Conservation (phyloP, 1,284 basidiomycete genomes). For the Hemileia vastatrix region DNA sequence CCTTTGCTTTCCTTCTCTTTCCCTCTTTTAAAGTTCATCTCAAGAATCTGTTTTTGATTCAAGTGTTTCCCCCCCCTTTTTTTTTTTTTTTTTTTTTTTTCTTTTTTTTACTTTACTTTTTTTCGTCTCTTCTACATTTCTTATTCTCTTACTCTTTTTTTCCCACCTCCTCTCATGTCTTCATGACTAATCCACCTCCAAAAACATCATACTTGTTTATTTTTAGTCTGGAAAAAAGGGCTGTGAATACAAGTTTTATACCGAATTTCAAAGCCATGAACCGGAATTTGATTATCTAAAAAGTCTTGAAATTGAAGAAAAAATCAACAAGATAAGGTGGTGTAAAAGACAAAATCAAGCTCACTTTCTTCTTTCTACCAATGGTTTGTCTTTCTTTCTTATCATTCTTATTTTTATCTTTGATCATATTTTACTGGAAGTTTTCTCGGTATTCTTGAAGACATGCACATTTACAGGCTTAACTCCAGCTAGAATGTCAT, state of each 20-base stretch:
- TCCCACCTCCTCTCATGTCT: neutral
- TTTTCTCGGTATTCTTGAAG: no score
- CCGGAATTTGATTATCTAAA: slow-evolving; percentile 99
- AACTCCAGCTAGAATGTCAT: no score
- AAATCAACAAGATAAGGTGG: slow-evolving; percentile 99
- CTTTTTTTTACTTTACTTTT: neutral
- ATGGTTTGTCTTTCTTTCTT: slow-evolving; percentile 44
- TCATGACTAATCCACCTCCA: neutral
- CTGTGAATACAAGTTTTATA: slow-evolving; percentile 99
- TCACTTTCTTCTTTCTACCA: slow-evolving; percentile 93
- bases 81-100: neutral
- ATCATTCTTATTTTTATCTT: slow-evolving; percentile 27
- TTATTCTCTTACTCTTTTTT: neutral
- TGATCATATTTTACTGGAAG: neutral
- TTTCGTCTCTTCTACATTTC: neutral
- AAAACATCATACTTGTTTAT: neutral
- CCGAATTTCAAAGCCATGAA: slow-evolving; percentile 99
- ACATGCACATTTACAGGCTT: no score
- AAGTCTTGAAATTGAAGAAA: slow-evolving; percentile 99
- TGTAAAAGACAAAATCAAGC: slow-evolving; percentile 95
- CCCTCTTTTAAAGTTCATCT: neutral
- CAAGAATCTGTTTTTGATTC: neutral
- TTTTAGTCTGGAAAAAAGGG: slow-evolving; percentile 67
- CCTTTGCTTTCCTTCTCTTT: slow-evolving; percentile 2
- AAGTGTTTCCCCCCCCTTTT: neutral